Evolutionary conservation across 78 protist genomes (phyloP).

Genomic region (Parvularia atlantis): DNA sequence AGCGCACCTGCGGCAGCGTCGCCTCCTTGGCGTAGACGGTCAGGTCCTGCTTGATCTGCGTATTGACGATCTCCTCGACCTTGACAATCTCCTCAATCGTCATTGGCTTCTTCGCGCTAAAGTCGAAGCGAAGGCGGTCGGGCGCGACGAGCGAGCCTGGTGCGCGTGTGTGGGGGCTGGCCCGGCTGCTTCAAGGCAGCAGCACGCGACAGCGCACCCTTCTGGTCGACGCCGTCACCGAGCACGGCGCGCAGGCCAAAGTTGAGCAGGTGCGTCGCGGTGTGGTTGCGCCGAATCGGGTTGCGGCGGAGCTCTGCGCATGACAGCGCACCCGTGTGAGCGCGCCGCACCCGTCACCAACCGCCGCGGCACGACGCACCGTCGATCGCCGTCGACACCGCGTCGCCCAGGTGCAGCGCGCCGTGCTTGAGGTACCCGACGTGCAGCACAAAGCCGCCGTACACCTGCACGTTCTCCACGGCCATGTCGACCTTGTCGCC

Average conservation of each 20-base stretch:
- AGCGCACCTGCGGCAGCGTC: too few relatives aligned
- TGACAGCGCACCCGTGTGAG: too few relatives aligned
- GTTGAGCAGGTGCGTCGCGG: constrained; percentile 90
- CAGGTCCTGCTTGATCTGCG: constrained; percentile 19
- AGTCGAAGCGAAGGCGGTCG: constrained; percentile 82
- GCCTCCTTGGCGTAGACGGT: constrained; percentile 47
- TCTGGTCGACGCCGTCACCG: constrained; percentile 69
- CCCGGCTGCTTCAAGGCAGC: too few relatives aligned
- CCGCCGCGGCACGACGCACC: too few relatives aligned
- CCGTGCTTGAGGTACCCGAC: constrained; percentile 59
- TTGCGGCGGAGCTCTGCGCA: too few relatives aligned
- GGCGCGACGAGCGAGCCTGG: constrained; percentile 64
- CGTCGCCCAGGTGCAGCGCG: constrained; percentile 49
- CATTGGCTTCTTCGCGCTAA: constrained; percentile 24
- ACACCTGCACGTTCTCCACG: constrained; percentile 53
- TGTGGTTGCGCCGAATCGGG: constrained; percentile 77
- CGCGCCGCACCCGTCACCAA: too few relatives aligned
- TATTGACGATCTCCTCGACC: constrained; percentile 47
- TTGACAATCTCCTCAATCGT: constrained; percentile 34
- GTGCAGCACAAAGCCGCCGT: constrained; percentile 85
- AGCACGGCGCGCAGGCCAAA: constrained; percentile 64
- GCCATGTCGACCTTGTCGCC: constrained; percentile 24
- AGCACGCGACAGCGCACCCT: too few relatives aligned
- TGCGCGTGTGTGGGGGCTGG: too few relatives aligned
- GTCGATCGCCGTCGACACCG: constrained; percentile 46